A percentile compares a stretch with the other conserved stretches of the same genome.
These are phyloP conservation scores for Brassica incana DNA, from an alignment of 345 rosid species.

Conservation along the genomic window DNA sequence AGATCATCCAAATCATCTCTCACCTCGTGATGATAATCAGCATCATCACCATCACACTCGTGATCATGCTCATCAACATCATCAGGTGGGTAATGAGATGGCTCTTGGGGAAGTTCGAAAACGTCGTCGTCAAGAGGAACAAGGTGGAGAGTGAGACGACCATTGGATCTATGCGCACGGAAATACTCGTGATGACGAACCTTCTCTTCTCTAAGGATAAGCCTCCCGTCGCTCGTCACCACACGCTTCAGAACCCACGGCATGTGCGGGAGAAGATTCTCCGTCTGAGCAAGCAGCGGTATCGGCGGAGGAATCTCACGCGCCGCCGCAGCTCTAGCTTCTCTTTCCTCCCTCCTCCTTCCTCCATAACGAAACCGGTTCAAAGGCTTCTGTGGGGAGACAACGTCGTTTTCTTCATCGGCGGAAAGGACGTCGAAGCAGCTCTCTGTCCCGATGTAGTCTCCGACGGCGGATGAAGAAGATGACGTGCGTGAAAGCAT, in stretches of 20 bases:
- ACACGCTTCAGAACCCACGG: conserved; percentile 65
- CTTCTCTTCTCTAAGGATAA: conserved; percentile 62
- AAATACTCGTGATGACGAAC: conserved; percentile 70
- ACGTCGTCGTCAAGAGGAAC: conserved; percentile 48
- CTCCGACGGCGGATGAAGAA: conserved; percentile 48
- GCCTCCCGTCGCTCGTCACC: conserved; percentile 65
- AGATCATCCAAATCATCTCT: conserved; percentile 14
- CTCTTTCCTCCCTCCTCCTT: conserved; percentile 38
- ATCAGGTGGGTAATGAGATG: conserved; percentile 18
- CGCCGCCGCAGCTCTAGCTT: conserved; percentile 43
- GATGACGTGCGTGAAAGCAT: conserved; percentile 39
- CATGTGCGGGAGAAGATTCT: conserved; percentile 52
- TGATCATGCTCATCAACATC: conserved; percentile 8
- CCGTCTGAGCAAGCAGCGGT: conserved; percentile 58
- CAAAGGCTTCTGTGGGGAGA: neutral
- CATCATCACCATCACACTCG: neutral
- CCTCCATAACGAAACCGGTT: conserved; percentile 33
- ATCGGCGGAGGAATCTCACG: conserved; percentile 76
- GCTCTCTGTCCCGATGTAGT: conserved; percentile 81
- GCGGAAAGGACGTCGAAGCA: conserved; percentile 54
- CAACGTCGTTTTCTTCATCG: conserved; percentile 23
- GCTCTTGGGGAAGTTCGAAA: conserved; percentile 31
- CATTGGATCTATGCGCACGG: conserved; percentile 58
- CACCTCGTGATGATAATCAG: neutral
- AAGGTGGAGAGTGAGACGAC: conserved; percentile 72